Evolutionary conservation across 345 rosid species (phyloP), one percentile per base, ranked within the genome.

Genomic region (Euclidium syriacum): DNA sequence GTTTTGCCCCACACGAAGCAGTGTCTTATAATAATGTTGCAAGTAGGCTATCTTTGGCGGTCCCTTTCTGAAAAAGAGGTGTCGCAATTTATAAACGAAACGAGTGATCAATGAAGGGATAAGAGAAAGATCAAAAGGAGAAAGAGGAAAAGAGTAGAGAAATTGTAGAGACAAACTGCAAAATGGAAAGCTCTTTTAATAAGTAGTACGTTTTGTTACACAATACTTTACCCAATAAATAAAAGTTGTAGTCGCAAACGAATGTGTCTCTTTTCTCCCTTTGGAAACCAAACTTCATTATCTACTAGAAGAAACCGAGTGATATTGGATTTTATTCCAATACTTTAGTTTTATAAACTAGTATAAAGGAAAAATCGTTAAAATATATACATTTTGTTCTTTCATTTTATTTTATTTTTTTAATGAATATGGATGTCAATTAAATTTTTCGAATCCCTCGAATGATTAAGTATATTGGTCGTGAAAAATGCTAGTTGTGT

Each of bases 1-100:
- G 68, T 43, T 43, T 62, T 62, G 68, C 55, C 74, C 74, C 74
- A 70, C 58, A 62, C 35, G 68, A 70, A 61, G 74, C 74, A 62
- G 47, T 68, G 34, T 61, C 56, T 47, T 46, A 62, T 38, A 62
- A 70, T 69, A 69, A 61, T 70, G 58, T 20, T 20, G 41, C 68
- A 62, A 36, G 58, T 62, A 54, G 64, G 30, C 58, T 40, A 36
- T 52, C 42, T 62, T 70, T 62, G 54, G 52, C 40, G 32, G 68
- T 70, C 74, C 35, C 38, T 70, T 70, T 70, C 69, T 38, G 68
- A 70, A 35, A 70, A 70, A 62, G 43, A 53, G 34, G 42, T 54
- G 36, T 38, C 57, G 6, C 51, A 53, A 36, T 70, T 55, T 43
- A 44, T 38, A 53, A 55, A 62, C 63, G 20, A 70, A 70, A 62